phyloP scores from a whole-genome alignment of 2,329 filamentous ascomycete genomes.

The Colletotrichum lupini region DNA sequence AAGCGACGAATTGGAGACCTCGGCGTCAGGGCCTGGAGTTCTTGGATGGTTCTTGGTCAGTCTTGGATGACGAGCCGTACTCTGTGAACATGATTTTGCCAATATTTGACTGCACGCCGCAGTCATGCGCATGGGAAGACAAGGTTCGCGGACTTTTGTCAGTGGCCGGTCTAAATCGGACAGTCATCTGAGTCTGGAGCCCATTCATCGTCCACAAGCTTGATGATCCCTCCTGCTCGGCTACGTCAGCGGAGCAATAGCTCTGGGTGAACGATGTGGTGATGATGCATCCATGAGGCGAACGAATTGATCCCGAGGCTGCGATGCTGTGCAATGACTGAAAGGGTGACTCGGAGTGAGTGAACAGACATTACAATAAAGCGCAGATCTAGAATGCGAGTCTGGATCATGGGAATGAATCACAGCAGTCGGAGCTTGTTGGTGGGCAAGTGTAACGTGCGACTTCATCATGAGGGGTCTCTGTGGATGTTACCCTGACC shows the following conservation, averaged over 20 bases:
- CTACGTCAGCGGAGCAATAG: constrained; percentile 1
- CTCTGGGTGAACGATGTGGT: not conserved
- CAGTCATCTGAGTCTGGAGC: not conserved
- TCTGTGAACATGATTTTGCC: not conserved
- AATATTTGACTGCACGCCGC: not conserved
- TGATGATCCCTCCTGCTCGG: constrained; percentile 5
- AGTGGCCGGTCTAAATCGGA: constrained; percentile 7
- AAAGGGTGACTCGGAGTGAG: not conserved
- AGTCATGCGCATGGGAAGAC: constrained; percentile 8
- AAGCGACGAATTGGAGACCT: constrained; percentile 20
- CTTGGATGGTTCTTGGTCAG: not conserved
- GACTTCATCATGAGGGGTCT: not conserved
- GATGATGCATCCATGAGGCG: not conserved
- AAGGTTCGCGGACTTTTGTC: not conserved
- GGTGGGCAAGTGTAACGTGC: constrained; percentile 4
- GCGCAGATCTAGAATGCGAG: not conserved
- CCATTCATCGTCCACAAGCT: constrained; percentile 2
- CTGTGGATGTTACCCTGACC: not conserved
- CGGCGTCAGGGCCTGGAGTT: not conserved
- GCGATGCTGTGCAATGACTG: constrained; percentile 14
- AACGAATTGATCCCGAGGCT: not conserved
- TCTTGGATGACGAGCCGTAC: not conserved
- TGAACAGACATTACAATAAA: not conserved
- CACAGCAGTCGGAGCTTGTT: constrained; percentile 10
- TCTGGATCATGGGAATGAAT: constrained; percentile 11